Percentiles rank a stretch among this genome's conserved stretches.
These are phyloP conservation scores for Bondarzewia mesenterica DNA, from an alignment of 1,284 basidiomycete species.

Conservation along the genomic window DNA sequence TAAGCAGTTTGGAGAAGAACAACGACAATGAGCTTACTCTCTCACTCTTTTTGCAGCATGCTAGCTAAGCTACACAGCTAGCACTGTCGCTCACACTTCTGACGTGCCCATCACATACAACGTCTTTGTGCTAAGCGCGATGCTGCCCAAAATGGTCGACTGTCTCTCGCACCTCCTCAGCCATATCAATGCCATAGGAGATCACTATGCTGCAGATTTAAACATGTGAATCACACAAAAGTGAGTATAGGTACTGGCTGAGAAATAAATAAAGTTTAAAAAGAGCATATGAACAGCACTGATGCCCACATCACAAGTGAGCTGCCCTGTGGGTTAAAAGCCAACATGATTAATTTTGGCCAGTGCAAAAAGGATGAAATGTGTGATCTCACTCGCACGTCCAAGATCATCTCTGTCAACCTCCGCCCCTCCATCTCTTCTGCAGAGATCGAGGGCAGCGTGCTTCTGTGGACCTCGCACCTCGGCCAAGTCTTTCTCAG, in stretches of 20 bases:
- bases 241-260: no score
- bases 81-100: constrained; percentile 37
- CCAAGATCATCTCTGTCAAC: constrained; percentile 60
- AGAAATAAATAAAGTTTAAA: no score
- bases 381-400: constrained; percentile 78
- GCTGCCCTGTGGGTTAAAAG: constrained; percentile 15
- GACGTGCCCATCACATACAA: constrained; percentile 62
- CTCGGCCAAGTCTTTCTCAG: constrained; percentile 67
- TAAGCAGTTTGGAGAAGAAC: no score
- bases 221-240: no score
- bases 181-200: constrained; percentile 17
- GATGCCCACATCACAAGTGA: constrained; percentile 27
- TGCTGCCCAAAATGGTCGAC: constrained; percentile 36
- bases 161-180: constrained; percentile 41
- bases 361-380: constrained; percentile 84
- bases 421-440: background rate
- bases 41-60: no score
- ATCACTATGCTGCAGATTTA: no score
- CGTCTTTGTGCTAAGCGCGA: constrained; percentile 77
- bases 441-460: background rate
- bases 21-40: no score
- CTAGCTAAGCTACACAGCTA: no score
- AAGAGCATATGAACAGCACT: constrained; percentile 22
- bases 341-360: constrained; percentile 67
- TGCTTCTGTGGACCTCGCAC: constrained; percentile 7